These are phyloP conservation scores for Chaetomiaceae sp. DNA, from an alignment of 2,329 filamentous ascomycete genomes.

Conservation along the genomic window DNA sequence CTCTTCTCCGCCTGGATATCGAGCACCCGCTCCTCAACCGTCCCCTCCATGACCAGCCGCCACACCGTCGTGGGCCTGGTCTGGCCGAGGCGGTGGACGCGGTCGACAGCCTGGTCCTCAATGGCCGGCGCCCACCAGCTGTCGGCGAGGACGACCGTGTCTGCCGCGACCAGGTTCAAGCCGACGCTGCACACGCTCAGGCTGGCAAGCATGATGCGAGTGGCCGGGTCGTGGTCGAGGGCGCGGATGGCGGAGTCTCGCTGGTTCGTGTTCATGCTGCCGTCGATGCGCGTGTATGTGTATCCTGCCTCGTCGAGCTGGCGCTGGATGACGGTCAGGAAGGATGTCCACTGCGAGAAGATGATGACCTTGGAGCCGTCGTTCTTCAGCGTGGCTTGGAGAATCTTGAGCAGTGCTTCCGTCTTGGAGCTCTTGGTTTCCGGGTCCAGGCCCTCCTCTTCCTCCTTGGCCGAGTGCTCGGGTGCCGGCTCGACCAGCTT, in stretches of 20 bases:
- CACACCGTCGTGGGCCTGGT: slow-evolving; percentile 74
- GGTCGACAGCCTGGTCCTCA: slow-evolving; percentile 85
- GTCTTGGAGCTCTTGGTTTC: slow-evolving; percentile 76
- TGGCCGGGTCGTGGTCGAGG: slow-evolving; percentile 63
- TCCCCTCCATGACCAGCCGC: slow-evolving; percentile 73
- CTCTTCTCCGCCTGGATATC: slow-evolving; percentile 76
- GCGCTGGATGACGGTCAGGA: slow-evolving; percentile 66
- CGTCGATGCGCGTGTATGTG: slow-evolving; percentile 70
- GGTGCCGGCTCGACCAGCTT: slow-evolving; percentile 61
- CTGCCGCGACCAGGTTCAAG: slow-evolving; percentile 78
- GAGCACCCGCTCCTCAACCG: slow-evolving; percentile 76
- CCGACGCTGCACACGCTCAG: slow-evolving; percentile 80
- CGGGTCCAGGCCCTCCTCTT: slow-evolving; percentile 52
- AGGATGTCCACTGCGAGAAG: slow-evolving; percentile 75
- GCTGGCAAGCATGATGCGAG: slow-evolving; percentile 75
- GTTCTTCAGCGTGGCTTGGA: slow-evolving; percentile 64
- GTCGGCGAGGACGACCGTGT: slow-evolving; percentile 79
- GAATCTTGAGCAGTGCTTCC: slow-evolving; percentile 69
- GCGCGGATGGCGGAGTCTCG: slow-evolving; percentile 69
- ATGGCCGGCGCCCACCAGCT: slow-evolving; percentile 91
- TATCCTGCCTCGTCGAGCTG: slow-evolving; percentile 59
- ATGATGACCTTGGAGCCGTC: slow-evolving; percentile 64
- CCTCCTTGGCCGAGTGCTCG: slow-evolving; percentile 43
- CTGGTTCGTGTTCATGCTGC: slow-evolving; percentile 64
- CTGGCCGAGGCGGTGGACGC: slow-evolving; percentile 82